phyloP scores from a whole-genome alignment of 1,284 basidiomycete genomes.

The Malassezia obtusa region DNA sequence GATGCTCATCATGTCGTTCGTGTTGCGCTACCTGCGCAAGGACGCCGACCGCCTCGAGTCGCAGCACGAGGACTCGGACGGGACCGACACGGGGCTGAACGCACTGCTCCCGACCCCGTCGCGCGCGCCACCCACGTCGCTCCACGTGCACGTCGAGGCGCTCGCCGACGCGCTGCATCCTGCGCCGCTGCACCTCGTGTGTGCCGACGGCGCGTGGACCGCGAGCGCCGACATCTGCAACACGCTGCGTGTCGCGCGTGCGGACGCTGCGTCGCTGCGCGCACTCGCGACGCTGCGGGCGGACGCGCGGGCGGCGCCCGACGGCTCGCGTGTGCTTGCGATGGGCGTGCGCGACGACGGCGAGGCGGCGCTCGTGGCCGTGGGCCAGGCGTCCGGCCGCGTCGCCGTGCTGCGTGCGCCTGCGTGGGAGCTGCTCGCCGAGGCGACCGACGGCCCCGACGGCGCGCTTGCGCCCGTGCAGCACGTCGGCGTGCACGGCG shows the following conservation, averaged over 20 bases:
- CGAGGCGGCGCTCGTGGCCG: conserved; percentile 52
- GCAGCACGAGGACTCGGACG: conserved; percentile 48
- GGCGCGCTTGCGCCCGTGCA: conserved; percentile 1
- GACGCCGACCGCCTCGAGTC: conserved; percentile 81
- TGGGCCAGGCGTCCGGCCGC: conserved; percentile 59
- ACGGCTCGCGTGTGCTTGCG: background rate
- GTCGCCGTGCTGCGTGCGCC: conserved; percentile 48
- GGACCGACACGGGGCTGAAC: conserved; percentile 4
- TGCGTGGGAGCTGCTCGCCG: background rate
- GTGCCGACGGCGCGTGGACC: background rate
- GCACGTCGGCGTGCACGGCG: background rate
- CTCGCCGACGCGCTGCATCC: conserved; percentile 62
- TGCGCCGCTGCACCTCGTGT: conserved; percentile 58
- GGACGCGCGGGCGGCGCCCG: background rate
- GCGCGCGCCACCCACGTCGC: conserved; percentile 46
- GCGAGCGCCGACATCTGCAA: conserved; percentile 66
- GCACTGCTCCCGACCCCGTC: background rate
- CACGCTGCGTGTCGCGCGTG: conserved; percentile 19
- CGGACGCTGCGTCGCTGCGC: background rate
- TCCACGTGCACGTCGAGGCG: conserved; percentile 57
- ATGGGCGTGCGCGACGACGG: conserved; percentile 19
- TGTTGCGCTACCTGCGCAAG: conserved; percentile 81
- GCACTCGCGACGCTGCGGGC: conserved; percentile 4
- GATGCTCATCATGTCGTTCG: conserved; percentile 62
- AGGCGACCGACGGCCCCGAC: background rate